Base-by-base conservation (phyloP, 306 rosid genomes). In the Cyclanthera cordifolia region DNA sequence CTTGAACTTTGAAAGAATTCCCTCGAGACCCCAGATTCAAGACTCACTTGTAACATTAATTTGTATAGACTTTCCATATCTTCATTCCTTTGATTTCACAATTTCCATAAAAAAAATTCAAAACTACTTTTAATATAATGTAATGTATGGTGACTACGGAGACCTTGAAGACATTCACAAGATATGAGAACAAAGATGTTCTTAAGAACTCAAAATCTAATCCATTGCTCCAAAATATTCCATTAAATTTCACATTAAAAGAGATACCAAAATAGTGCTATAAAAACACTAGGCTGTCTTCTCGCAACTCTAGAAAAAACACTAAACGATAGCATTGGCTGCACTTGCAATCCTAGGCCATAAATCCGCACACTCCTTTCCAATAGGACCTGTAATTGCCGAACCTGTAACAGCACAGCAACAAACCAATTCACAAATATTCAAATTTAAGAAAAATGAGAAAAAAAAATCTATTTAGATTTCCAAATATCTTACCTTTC, bases 401-500 rank as follows among this genome's bases (percentile, higher is more conserved):
- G 74, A 70, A 70, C 74, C 74, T 70, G 65, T 3, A n/a, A 17
- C 74, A 17, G 6, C 0, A 1, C 12, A 19, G 20, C 41, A 30
- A 69, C 37, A 54, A 13, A 43, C n/a, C n/a, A n/a, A n/a, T n/a
- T n/a, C n/a, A 11, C 3, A 43, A 43, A 14, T 13, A 43, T 43
- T 43, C 48, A 43, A 43, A 4, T 43, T 15, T 4, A 43, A 10
- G 48, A 12, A 43, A 43, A n/a, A n/a, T n/a, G n/a, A n/a, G n/a
- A n/a, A n/a, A n/a, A n/a, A n/a, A n/a, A n/a, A n/a, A n/a, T n/a
- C n/a, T n/a, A n/a, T n/a, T n/a, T n/a, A n/a, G n/a, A n/a, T n/a
- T n/a, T n/a, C n/a, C n/a, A n/a, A n/a, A n/a, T 0, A n/a, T 53
- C 60, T 0, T 69, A 81, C 82, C 78, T 75, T 82, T 70, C 80